These are phyloP conservation scores for Trichoderma asperellum DNA, from an alignment of 2,329 filamentous ascomycete genomes.

Conservation along the genomic window DNA sequence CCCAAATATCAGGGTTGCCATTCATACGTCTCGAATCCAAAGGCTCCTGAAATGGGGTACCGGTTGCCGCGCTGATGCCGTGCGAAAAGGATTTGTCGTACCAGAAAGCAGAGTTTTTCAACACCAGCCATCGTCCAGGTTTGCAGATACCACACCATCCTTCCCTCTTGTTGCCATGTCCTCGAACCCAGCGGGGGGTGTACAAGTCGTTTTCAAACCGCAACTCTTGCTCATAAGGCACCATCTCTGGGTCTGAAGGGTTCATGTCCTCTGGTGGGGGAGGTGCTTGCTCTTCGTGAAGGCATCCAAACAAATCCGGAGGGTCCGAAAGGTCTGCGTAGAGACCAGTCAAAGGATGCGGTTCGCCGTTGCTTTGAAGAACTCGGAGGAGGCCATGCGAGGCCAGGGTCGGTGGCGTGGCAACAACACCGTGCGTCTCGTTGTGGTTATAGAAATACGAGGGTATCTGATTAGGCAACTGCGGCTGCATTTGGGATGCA, in stretches of 20 bases:
- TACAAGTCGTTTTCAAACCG: constrained; percentile 82
- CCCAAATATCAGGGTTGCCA: constrained; percentile 80
- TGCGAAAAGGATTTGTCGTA: constrained; percentile 92
- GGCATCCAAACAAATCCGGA: constrained; percentile 75
- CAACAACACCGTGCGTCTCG: constrained; percentile 54
- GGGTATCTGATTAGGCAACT: constrained; percentile 45
- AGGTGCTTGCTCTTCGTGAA: constrained; percentile 72
- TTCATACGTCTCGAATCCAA: constrained; percentile 76
- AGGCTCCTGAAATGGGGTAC: constrained; percentile 76
- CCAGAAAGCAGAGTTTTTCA: constrained; percentile 92
- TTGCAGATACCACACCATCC: constrained; percentile 92
- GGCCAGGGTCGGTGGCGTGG: constrained; percentile 59
- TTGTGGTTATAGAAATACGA: constrained; percentile 55
- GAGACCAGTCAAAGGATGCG: constrained; percentile 67
- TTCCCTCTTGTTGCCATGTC: constrained; percentile 84
- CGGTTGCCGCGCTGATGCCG: constrained; percentile 81
- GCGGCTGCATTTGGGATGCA: constrained; percentile 52
- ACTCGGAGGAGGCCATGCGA: constrained; percentile 75
- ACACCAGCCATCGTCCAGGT: constrained; percentile 79
- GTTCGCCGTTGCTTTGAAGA: constrained; percentile 74
- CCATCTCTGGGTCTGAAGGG: constrained; percentile 72
- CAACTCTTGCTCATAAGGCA: constrained; percentile 77
- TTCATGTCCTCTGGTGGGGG: constrained; percentile 83
- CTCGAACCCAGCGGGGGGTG: constrained; percentile 81
- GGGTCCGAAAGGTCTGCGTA: constrained; percentile 75